Evolutionary conservation across 176 grass and related monocot species (phyloP), one percentile per base, ranked within the genome.

Genomic region (Chloris gayana): DNA sequence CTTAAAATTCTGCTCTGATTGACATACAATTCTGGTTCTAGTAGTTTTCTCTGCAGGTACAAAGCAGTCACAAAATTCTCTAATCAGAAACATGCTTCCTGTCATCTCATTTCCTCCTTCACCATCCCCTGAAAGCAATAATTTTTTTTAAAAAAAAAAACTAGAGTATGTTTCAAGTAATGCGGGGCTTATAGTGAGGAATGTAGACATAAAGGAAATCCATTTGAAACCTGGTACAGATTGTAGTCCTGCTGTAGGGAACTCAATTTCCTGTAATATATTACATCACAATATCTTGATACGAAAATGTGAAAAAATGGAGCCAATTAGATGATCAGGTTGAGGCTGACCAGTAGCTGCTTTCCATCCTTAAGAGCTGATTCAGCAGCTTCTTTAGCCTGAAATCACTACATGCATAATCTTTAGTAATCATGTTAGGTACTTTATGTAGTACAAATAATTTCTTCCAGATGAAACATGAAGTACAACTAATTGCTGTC

Each of bases 21-120:
- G 31, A 77, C 91, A 73, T 93, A 98, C 95, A 79, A 98, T 82
- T 85, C 92, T 85, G 4, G 95, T 98, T 74, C 87, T 82, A 51
- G 83, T 91, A 64, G 58, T 17, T 85, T 98, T 93, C 67, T 98
- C 95, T 44, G 95, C 83, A 78, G 90, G 67, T 75, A 98, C 81
- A 42, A 98, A 80, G 42, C 78, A 81, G 72, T 98, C 82, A 21
- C 95, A 98, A 79, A 93, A 98, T 71, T 85, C 95, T 85, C 90
- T 91, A 15, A 95, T 98, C 17, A 98, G 88, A 88, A 95, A 82
- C 95, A 98, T 87, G 71, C 92, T 91, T 87, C 88, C 95, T 65
- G 95, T 98, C 95, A 98, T 98, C 74, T 98, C 95, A 89, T 69
- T 98, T 77, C 95, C 95, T 75, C 95, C 95, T 80, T 98, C 95